Evolutionary conservation across 2,329 filamentous ascomycete species (phyloP).

Genomic region (Sclerotinia trifoliorum): DNA sequence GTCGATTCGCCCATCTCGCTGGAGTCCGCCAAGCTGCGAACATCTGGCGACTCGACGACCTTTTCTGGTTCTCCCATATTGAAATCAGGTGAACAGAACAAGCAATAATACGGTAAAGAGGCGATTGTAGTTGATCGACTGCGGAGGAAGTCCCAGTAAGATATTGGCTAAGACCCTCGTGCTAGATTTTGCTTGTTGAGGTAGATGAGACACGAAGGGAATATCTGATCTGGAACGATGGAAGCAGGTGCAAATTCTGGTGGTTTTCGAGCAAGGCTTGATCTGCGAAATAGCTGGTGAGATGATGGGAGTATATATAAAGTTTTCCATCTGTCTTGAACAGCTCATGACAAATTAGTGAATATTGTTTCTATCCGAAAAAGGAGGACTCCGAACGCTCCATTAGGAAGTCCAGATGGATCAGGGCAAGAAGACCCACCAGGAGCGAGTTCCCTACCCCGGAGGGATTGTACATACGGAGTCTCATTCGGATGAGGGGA

Average conservation of each 20-base stretch:
- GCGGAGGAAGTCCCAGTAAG: background rate
- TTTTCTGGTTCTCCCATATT: slow-evolving; percentile 13
- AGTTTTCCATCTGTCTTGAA: background rate
- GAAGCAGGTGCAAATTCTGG: background rate
- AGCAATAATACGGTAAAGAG: background rate
- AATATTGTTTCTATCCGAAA: background rate
- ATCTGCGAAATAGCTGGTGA: background rate
- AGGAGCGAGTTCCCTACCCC: background rate
- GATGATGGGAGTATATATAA: slow-evolving; percentile 6
- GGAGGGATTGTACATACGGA: background rate
- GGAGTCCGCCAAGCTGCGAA: slow-evolving; percentile 1
- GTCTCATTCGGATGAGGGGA: background rate
- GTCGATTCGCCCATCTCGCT: background rate
- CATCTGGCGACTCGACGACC: background rate
- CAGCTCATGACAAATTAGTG: background rate
- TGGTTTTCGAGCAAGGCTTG: background rate
- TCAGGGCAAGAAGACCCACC: background rate
- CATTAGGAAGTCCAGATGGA: background rate
- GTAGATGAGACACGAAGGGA: background rate
- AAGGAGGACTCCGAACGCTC: slow-evolving; percentile 3
- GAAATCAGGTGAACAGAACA: background rate
- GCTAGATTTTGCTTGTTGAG: background rate
- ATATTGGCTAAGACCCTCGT: too few relatives aligned
- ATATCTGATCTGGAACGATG: background rate
- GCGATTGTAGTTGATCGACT: background rate